phyloP scores from a whole-genome alignment of 75 land plant species.

The Sequoiadendron giganteum region DNA sequence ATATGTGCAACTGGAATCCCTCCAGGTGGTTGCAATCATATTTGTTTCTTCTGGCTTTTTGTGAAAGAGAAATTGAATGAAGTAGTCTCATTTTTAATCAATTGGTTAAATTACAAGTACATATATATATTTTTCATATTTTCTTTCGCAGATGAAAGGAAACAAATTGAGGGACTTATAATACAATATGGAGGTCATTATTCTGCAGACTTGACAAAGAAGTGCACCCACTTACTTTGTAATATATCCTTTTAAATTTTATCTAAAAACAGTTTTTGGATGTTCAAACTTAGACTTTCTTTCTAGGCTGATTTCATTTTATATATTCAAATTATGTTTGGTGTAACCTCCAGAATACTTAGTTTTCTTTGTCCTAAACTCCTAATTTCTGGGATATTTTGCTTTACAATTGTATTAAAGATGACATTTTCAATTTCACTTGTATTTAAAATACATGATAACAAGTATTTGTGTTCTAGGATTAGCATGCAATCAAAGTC shows the following conservation, averaged over 20 bases:
- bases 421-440: not conserved
- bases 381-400: not conserved
- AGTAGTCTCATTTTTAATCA: not conserved
- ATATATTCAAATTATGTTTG: not conserved
- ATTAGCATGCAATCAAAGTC: not conserved
- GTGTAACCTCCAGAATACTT: not conserved
- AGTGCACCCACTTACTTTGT: conserved; percentile 90
- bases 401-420: not conserved
- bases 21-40: conserved; percentile 38
- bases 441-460: not conserved
- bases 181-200: conserved; percentile 76
- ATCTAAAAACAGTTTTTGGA: not conserved
- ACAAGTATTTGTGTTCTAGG: not conserved
- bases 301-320: conserved; percentile 4
- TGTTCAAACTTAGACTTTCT: not conserved
- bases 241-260: conserved; percentile 68
- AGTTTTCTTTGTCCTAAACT: not conserved
- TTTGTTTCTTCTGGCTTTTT: not conserved
- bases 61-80: not conserved
- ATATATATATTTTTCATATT: not conserved
- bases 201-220: conserved; percentile 79
- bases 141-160: conserved; percentile 64
- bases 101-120: not conserved
- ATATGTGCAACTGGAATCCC: conserved; percentile 81
- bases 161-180: conserved; percentile 56